Percentiles rank a stretch among this genome's conserved stretches.
phyloP scores from a whole-genome alignment of 768 basidiomycete species.

The Tylopilus sp. region DNA sequence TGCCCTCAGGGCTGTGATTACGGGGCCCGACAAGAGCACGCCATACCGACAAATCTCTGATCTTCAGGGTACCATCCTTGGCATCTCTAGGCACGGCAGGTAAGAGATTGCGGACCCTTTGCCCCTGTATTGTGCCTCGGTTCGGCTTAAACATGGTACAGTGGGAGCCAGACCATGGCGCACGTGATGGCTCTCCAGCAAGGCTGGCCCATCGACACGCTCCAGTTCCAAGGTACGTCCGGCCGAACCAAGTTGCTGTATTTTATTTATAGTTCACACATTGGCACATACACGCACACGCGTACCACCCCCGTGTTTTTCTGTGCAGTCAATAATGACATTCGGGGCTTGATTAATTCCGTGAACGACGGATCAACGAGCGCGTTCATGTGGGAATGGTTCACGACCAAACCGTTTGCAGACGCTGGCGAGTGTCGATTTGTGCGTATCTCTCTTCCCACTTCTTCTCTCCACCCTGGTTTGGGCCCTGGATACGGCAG shows the following conservation, averaged over 20 bases:
- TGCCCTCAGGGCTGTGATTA: slow-evolving; percentile 82
- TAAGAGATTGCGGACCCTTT: slow-evolving; percentile 22
- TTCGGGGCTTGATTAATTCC: slow-evolving; percentile 75
- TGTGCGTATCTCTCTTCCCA: slow-evolving; percentile 49
- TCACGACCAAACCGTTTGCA: slow-evolving; percentile 77
- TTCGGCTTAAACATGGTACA: slow-evolving; percentile 20
- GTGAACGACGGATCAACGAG: slow-evolving; percentile 88
- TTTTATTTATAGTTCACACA: neutral
- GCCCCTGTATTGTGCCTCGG: neutral
- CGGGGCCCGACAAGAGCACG: slow-evolving; percentile 65
- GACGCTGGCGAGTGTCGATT: slow-evolving; percentile 80
- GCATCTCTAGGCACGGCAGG: slow-evolving; percentile 90
- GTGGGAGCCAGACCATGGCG: slow-evolving; percentile 94
- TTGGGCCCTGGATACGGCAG: no score
- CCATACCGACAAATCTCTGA: slow-evolving; percentile 68
- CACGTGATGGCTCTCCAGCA: slow-evolving; percentile 90
- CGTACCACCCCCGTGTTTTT: neutral
- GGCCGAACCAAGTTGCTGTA: neutral
- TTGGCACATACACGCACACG: no score
- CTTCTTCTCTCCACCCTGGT: no score
- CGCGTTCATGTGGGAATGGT: slow-evolving; percentile 96
- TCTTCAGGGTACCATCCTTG: slow-evolving; percentile 76
- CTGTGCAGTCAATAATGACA: slow-evolving; percentile 69
- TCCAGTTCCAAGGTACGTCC: slow-evolving; percentile 69
- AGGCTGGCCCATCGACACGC: slow-evolving; percentile 64